Conservation (phyloP, 441 rosid genomes). For the Dalechampia spathulata region DNA sequence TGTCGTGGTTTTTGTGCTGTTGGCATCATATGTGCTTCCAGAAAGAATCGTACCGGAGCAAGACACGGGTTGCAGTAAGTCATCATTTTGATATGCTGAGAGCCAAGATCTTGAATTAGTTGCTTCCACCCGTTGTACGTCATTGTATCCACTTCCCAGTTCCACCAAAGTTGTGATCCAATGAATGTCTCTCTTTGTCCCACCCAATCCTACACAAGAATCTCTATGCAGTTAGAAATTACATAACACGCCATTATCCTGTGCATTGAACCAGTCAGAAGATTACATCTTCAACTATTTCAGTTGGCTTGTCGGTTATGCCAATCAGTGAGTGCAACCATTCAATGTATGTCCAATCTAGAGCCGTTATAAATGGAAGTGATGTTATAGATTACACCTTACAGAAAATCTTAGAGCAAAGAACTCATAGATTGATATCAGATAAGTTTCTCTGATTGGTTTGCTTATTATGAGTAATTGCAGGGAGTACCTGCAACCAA, state of each 20-base stretch:
- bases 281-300: not conserved
- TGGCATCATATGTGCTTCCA: not conserved
- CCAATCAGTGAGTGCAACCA: not conserved
- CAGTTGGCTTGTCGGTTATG: not conserved
- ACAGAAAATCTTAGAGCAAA: not conserved
- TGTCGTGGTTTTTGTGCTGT: not conserved
- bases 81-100: conserved; percentile 51
- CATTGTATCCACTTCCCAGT: conserved; percentile 62
- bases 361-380: not conserved
- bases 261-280: not conserved
- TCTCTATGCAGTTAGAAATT: conserved; percentile 6
- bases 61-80: conserved; percentile 73
- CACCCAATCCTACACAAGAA: conserved; percentile 57
- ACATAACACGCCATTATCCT: not conserved
- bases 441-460: not conserved
- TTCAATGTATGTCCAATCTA: not conserved
- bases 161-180: conserved; percentile 78
- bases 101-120: conserved; percentile 39
- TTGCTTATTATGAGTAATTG: not conserved
- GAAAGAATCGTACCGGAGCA: conserved; percentile 43
- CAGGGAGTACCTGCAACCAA: conserved; percentile 60
- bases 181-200: conserved; percentile 57
- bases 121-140: conserved; percentile 54
- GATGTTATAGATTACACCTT: too few species aligned
- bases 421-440: not conserved